Percentiles rank a stretch among this genome's conserved stretches.
Conservation (phyloP, 768 basidiomycete species). For the Leucosporidium yakuticum region DNA sequence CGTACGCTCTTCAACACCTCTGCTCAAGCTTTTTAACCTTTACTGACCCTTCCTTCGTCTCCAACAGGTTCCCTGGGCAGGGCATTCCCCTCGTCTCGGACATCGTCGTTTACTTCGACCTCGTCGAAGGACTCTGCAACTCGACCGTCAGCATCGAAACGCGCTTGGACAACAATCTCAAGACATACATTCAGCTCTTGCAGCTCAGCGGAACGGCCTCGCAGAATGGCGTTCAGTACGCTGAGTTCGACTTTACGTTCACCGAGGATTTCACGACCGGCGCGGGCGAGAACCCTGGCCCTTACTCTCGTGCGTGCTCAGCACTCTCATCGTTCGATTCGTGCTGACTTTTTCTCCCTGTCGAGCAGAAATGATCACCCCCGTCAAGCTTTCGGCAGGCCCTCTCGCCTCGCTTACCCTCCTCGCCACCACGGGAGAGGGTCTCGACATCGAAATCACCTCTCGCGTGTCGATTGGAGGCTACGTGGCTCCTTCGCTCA, state of each 20-base stretch:
- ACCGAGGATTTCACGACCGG: slow-evolving; percentile 49
- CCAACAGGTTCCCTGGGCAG: slow-evolving; percentile 14
- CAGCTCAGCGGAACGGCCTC: slow-evolving; percentile 51
- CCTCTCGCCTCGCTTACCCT: slow-evolving; percentile 12
- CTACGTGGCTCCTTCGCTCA: slow-evolving; percentile 15
- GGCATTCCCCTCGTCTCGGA: slow-evolving; percentile 48
- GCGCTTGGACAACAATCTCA: slow-evolving; percentile 45
- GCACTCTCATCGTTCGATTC: too few relatives aligned
- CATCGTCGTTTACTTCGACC: slow-evolving; percentile 54
- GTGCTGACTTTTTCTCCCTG: too few relatives aligned
- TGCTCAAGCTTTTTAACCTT: neutral
- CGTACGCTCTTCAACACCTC: neutral
- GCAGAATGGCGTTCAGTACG: slow-evolving; percentile 55
- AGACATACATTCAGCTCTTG: slow-evolving; percentile 55
- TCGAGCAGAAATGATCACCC: slow-evolving; percentile 11
- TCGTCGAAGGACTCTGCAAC: slow-evolving; percentile 41
- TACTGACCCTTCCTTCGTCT: neutral
- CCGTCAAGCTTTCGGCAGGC: slow-evolving; percentile 13
- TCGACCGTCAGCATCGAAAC: neutral
- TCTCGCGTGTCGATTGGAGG: slow-evolving; percentile 14
- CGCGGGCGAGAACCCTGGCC: slow-evolving; percentile 50
- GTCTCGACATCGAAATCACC: slow-evolving; percentile 25
- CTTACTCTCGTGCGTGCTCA: slow-evolving; percentile 46
- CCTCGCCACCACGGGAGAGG: slow-evolving; percentile 1
- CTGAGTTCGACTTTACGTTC: slow-evolving; percentile 60